Evolutionary conservation across 768 basidiomycete species (phyloP).

Genomic region (Mycena haematopus): DNA sequence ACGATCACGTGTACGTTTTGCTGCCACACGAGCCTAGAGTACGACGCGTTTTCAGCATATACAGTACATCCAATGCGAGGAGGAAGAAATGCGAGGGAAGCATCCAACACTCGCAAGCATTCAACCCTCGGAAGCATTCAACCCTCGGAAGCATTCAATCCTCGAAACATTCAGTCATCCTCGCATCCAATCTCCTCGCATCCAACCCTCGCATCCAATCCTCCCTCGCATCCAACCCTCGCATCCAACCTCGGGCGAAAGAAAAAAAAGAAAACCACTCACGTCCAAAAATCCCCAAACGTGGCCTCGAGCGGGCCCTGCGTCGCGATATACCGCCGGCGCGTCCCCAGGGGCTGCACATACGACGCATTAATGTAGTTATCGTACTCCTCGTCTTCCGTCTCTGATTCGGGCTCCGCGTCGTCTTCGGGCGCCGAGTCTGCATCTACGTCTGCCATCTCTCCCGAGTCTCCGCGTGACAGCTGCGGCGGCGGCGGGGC

Average conservation of each 20-base stretch:
- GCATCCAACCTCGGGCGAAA: no score
- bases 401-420: slow-evolving; percentile 32
- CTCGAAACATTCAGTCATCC: no score
- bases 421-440: not conserved
- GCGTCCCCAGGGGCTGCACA: slow-evolving; percentile 86
- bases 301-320: slow-evolving; percentile 94
- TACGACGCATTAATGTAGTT: slow-evolving; percentile 97
- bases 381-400: slow-evolving; percentile 65
- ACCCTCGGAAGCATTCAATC: no score
- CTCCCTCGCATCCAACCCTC: no score
- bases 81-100: no score
- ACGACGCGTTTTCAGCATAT: not conserved
- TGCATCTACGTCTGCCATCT: not conserved
- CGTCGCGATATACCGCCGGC: slow-evolving; percentile 89
- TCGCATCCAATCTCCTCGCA: no score
- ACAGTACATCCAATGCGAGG: not conserved
- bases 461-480: no score
- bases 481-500: no score
- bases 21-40: slow-evolving; percentile 82
- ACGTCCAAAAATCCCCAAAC: slow-evolving; percentile 95
- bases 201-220: no score
- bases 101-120: no score
- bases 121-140: no score
- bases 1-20: slow-evolving; percentile 95
- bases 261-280: slow-evolving; percentile 39